Base-by-base conservation (phyloP, 768 basidiomycete genomes). In the Sarcodon sp. region DNA sequence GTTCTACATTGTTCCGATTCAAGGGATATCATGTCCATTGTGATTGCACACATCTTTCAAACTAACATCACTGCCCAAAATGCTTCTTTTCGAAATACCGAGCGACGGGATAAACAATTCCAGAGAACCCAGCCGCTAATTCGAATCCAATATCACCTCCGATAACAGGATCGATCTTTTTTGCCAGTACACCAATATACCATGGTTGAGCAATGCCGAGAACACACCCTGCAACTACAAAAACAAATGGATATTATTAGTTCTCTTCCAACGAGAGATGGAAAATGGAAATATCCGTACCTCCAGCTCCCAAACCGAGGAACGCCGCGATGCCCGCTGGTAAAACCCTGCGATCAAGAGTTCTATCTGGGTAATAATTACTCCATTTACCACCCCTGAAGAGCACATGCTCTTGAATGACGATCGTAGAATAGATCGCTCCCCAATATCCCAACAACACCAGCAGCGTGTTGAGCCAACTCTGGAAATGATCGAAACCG, bases 391-490 rank as follows among this genome's bases (percentile, higher is more conserved):
- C 64, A 18, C 54, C 50, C 33, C 71, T 65, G 71, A 76, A 73
- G 56, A 75, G 61, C 53, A 69, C 67, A 61, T 76, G 73, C 59
- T 75, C 73, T 53, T 69, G 64, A n/a, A 71, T 55, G 35, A 75
- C 63, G 54, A 75, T 66, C 35, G 61, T 59, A 51, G 62, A 60
- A 64, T 69, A 74, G 57, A 73, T 72, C 13, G 69, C 65, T 43
- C 73, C 68, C 74, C 73, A 76, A 64, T 76, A 75, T 31, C 60
- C 57, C 45, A 67, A 57, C 46, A 67, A 60, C 48, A 60, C 60
- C 27, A 64, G 60, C 50, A 70, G 66, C 54, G 66, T 68, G 45
- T 70, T 66, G 43, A 75, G 66, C 48, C 66, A 64, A 34, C 49
- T 51, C 32, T 68, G 61, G 60, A 75, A 75, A 52, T 62, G 59